Evolutionary conservation across 331 rosid genomes (phyloP), one percentile per base, ranked within the genome.

Genomic region (Rosa hybrid): DNA sequence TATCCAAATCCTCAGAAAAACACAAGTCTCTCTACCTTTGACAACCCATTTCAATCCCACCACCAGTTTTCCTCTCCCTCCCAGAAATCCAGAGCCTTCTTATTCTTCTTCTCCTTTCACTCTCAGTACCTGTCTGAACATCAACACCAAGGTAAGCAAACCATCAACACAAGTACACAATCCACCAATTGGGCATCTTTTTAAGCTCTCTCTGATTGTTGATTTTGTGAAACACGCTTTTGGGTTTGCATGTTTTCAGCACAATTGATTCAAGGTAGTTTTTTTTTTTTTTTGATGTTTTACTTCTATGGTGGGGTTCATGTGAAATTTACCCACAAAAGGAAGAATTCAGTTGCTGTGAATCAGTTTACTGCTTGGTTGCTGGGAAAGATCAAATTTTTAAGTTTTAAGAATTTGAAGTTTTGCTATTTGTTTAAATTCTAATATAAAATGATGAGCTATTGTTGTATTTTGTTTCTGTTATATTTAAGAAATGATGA

Each of bases 21-120:
- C 49, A 73, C 6, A 9, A 41, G 9, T 25, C 20, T 13, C 39
- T 60, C 41, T 2, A 6, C 25, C 63, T 79, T 67, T 20, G 57
- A 68, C 74, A 82, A 60, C 76, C 25, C 83, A 8, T 20, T 6
- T 68, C 77, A 68, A 41, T 68, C 74, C 82, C 57, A 77, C 91
- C 91, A 84, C 88, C 86, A 65, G 62, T 76, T 83, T 41, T 71
- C 81, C 14, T 53, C 39, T 45, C 71, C 77, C 48, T 73, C 64
- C 82, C 49, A 44, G 44, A 67, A 23, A n/a, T 78, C 85, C 76
- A 78, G 78, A 76, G 56, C 73, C 84, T 86, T 78, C 83, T 56
- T 60, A 39, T 21, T 68, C 76, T 50, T 72, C 82, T 79, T 72
- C 82, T 79, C 50, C 81, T 46, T 8, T 68, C 77, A 42, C 63